Evolutionary conservation across 371 early-diverging fungal genomes (phyloP).

Genomic region (Smittium culicis): DNA sequence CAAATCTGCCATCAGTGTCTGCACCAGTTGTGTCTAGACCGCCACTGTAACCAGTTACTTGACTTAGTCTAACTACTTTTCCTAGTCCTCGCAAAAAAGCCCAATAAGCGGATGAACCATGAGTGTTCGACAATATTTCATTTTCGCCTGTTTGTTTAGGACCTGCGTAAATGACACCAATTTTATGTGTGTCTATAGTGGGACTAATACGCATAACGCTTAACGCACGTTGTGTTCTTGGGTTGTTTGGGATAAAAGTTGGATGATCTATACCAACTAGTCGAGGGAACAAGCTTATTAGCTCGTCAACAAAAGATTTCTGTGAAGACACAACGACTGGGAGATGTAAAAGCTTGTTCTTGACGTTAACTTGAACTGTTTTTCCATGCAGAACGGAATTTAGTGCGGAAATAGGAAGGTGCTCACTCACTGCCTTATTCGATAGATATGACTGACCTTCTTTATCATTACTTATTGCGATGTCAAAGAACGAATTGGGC

Average conservation of each 20-base stretch:
- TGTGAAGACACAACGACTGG: neutral
- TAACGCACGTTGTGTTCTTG: conserved; percentile 56
- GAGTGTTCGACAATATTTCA: conserved; percentile 70
- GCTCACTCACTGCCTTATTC: conserved; percentile 10
- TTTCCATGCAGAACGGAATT: conserved; percentile 8
- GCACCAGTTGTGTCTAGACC: conserved; percentile 71
- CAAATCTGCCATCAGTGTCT: conserved; percentile 71
- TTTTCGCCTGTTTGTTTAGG: conserved; percentile 64
- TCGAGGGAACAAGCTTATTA: conserved; percentile 54
- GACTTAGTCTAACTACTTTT: conserved; percentile 48
- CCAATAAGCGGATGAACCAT: conserved; percentile 73
- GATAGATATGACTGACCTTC: neutral
- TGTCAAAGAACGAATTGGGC: neutral
- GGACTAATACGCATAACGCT: conserved; percentile 75
- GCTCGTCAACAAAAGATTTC: conserved; percentile 21
- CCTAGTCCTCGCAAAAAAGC: conserved; percentile 70
- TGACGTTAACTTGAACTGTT: neutral
- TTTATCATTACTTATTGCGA: neutral
- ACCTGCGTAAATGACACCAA: conserved; percentile 84
- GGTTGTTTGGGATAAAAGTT: conserved; percentile 52
- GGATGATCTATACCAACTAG: conserved; percentile 44
- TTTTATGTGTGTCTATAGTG: conserved; percentile 86
- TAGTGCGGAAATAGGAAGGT: neutral
- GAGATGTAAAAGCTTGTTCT: conserved; percentile 1
- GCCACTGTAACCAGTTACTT: conserved; percentile 58